Conservation (phyloP, 257 asterid genomes). For the Primulina tabacum region DNA sequence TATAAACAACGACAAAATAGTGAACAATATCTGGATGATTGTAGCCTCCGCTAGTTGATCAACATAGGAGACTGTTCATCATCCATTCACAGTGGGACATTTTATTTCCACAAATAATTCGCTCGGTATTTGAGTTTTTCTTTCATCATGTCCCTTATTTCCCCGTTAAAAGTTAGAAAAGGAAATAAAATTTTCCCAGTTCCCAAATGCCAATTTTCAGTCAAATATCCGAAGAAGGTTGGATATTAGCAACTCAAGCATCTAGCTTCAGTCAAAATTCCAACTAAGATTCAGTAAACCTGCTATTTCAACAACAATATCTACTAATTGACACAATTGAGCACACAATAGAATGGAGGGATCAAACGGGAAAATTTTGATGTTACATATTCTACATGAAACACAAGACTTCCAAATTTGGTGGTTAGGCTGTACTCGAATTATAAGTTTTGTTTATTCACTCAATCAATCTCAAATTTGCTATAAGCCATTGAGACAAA, state of each 20-base stretch:
- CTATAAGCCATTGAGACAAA: background rate
- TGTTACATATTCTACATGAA: too few relatives aligned
- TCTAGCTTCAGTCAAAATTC: constrained; percentile 14
- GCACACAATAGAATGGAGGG: constrained; percentile 5
- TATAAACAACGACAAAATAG: constrained; percentile 3
- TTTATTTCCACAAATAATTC: constrained; percentile 36
- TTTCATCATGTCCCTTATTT: constrained; percentile 26
- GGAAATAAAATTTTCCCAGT: background rate
- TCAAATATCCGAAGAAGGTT: background rate
- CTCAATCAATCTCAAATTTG: background rate
- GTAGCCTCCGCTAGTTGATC: constrained; percentile 56
- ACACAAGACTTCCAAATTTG: background rate
- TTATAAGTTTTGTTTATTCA: background rate
- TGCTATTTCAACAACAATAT: constrained; percentile 7
- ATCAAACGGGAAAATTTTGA: background rate
- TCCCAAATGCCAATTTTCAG: constrained; percentile 10
- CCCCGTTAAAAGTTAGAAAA: constrained; percentile 9
- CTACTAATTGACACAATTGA: background rate
- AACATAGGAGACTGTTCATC: constrained; percentile 46
- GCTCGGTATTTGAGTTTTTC: constrained; percentile 32
- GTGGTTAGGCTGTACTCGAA: background rate
- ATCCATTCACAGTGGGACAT: constrained; percentile 42
- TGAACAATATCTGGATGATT: constrained; percentile 32
- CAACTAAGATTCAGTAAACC: constrained; percentile 1
- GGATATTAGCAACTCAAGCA: constrained; percentile 9